Base-by-base conservation (phyloP, 805 yeast species). In the Yarrowia sp. region DNA sequence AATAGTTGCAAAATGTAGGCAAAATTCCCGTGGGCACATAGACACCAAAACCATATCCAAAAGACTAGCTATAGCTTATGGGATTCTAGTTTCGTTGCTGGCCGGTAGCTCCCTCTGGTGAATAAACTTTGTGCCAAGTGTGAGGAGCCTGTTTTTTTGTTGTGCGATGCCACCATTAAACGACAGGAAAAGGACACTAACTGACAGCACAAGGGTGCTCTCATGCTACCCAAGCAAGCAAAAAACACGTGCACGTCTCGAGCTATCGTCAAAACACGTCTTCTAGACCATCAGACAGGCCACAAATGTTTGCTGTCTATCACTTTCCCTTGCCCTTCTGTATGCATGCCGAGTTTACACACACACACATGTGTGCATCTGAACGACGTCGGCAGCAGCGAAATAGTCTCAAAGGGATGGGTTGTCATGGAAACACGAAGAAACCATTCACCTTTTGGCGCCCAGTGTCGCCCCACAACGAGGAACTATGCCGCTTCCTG, bases 1-100 rank as follows among this genome's bases (percentile, higher is more conserved):
- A 36, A 8, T 77, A 80, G 67, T 68, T 72, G 65, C 69, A 73
- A 31, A 69, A 78, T 35, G 38, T 35, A 35, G 38, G 38, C 38
- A 35, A 35, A 35, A 35, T 35, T 35, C 10, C 38, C 38, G 38
- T 11, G 38, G 13, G 10, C 38, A 11, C 2, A 7, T 10, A 10
- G 38, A 35, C 13, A 35, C 10, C 38, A 35, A 35, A 35, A 35
- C 3, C 13, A 11, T 4, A 11, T 10, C 38, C 38, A 11, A 35
- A 35, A 35, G 38, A 35, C 13, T 35, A 35, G 38, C 13, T 35
- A 35, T 11, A 35, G 13, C 38, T 10, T 22, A 22, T 22, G 28
- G 28, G 28, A 22, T 22, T 22, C 28, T 22, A 22, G 28, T 22
- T 22, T 22, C 28, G 28, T 5, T 35, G 38, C 10, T 10, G 38